These are phyloP conservation scores for Leccinum arenicola DNA, from an alignment of 768 basidiomycete genomes.

Conservation along the genomic window DNA sequence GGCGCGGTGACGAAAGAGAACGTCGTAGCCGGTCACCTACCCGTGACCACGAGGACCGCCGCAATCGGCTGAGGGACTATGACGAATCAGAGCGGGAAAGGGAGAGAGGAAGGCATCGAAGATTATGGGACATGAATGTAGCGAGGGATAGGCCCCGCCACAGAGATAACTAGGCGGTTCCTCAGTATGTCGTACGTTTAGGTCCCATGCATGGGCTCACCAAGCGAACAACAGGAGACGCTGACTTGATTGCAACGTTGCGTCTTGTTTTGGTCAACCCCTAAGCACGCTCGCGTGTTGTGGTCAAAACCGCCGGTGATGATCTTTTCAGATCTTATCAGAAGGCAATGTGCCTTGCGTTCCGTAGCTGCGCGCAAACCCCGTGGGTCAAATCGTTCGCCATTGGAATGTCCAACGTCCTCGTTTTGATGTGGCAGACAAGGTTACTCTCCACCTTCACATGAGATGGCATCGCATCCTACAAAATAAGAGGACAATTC, in stretches of 20 bases:
- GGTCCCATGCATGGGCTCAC: constrained; percentile 5
- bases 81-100: constrained; percentile 26
- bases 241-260: neutral
- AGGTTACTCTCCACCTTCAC: constrained; percentile 1
- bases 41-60: constrained; percentile 20
- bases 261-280: constrained; percentile 4
- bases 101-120: constrained; percentile 44
- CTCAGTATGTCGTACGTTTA: constrained; percentile 7
- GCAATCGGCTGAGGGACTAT: constrained; percentile 24
- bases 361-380: constrained; percentile 11
- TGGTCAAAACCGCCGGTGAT: constrained; percentile 10
- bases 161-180: constrained; percentile 18
- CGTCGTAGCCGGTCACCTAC: constrained; percentile 33
- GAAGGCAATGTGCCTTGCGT: constrained; percentile 16
- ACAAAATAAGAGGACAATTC: neutral
- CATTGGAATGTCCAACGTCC: constrained; percentile 10
- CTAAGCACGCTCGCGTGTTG: constrained; percentile 10
- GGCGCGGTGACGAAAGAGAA: constrained; percentile 15
- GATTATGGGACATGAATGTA: constrained; percentile 49
- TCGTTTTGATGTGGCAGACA: constrained; percentile 23
- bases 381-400: constrained; percentile 12
- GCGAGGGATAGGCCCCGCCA: constrained; percentile 36
- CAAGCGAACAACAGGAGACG: constrained; percentile 3
- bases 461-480: constrained; percentile 4
- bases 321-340: constrained; percentile 18